These are phyloP conservation scores for Candida nanaspora DNA, from an alignment of 805 yeast genomes.

Conservation along the genomic window DNA sequence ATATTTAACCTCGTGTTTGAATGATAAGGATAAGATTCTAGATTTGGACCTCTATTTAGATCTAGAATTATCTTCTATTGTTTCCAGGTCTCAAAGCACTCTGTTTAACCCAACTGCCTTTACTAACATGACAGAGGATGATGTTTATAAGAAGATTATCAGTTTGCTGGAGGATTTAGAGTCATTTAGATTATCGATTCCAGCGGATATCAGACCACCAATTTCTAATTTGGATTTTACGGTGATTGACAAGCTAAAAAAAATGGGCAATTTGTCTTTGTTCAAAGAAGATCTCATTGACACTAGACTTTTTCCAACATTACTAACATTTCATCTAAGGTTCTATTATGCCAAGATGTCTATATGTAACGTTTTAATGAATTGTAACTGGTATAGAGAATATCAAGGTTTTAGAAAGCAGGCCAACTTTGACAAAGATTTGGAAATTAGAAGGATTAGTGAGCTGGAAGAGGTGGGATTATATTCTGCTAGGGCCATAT, in stretches of 20 bases:
- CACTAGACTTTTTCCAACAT: not conserved
- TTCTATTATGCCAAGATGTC: slow-evolving; percentile 21
- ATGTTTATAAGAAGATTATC: slow-evolving; percentile 9
- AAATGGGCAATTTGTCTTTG: not conserved
- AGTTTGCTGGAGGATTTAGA: slow-evolving; percentile 18
- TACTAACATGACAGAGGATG: slow-evolving; percentile 9
- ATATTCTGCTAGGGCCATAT: slow-evolving; percentile 20
- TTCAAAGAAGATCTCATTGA: no score
- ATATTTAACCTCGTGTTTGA: no score
- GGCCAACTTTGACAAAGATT: not conserved
- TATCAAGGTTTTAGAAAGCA: not conserved
- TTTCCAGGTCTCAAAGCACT: slow-evolving; percentile 18
- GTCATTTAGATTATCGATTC: slow-evolving; percentile 21
- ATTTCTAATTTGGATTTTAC: not conserved
- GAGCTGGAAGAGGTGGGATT: slow-evolving; percentile 11
- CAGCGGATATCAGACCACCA: slow-evolving; percentile 17
- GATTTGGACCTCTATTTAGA: slow-evolving; percentile 10
- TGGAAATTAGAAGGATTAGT: not conserved
- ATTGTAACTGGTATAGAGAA: slow-evolving; percentile 6
- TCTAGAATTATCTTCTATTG: slow-evolving; percentile 17
- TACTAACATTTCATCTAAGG: slow-evolving; percentile 12
- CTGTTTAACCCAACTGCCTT: slow-evolving; percentile 23
- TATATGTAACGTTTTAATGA: slow-evolving; percentile 17
- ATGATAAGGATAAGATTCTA: slow-evolving; percentile 1
- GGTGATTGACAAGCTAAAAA: not conserved